phyloP scores from a whole-genome alignment of 225 moss, liverwort and hornwort species.

The Sphagnum tenellum region DNA sequence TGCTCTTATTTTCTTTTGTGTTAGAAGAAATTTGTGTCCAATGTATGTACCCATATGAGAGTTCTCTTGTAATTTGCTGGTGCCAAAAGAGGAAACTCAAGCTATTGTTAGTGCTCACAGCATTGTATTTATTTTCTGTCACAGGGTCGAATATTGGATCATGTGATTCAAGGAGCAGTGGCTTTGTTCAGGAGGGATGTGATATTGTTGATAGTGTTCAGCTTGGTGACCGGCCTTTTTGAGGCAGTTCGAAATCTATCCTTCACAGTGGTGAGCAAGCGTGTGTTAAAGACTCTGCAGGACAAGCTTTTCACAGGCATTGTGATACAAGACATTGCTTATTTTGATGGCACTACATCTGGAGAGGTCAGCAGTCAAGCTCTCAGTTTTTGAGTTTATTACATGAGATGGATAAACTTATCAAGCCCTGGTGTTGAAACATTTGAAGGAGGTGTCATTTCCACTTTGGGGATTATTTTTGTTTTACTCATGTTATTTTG shows the following conservation, averaged over 20 bases:
- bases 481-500: too few species aligned
- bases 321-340: constrained; percentile 93
- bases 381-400: not conserved
- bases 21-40: too few species aligned
- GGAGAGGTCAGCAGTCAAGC: constrained; percentile 64
- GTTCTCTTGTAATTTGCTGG: too few species aligned
- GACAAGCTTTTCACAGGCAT: constrained; percentile 92
- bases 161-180: constrained; percentile 69
- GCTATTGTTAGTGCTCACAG: too few species aligned
- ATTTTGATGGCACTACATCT: constrained; percentile 98
- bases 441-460: too few species aligned
- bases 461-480: too few species aligned
- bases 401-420: too few species aligned
- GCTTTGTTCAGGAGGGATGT: constrained; percentile 68
- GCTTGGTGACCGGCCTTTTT: constrained; percentile 78
- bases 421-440: too few species aligned
- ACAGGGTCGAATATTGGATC: constrained; percentile 91
- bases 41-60: too few species aligned
- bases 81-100: too few species aligned
- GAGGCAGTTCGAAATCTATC: constrained; percentile 91
- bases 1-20: not conserved
- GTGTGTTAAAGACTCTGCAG: constrained; percentile 93
- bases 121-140: constrained; percentile 9
- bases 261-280: constrained; percentile 94
- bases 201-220: constrained; percentile 72